Evolutionary conservation across 2,329 filamentous ascomycete species (phyloP).

Genomic region (Orbilia oligospora): DNA sequence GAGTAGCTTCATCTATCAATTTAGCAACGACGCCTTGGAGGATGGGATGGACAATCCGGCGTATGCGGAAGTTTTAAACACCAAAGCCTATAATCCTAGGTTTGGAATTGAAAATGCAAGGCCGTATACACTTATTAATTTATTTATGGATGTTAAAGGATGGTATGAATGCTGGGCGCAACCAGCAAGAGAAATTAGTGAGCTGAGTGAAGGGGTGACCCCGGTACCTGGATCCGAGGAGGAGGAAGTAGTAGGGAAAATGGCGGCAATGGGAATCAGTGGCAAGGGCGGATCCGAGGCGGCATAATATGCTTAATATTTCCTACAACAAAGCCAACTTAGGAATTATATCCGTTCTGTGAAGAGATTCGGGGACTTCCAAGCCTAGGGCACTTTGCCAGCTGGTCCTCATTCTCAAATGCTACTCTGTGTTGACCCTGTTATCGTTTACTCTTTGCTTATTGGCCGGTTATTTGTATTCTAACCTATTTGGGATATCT

Average conservation of each 20-base stretch:
- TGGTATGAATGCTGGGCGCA: slow-evolving; percentile 37
- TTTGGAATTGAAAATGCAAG: background rate
- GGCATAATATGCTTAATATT: background rate
- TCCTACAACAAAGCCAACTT: background rate
- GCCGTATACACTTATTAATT: slow-evolving; percentile 1
- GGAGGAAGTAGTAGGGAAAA: no score
- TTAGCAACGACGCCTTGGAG: background rate
- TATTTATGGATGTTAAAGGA: slow-evolving; percentile 4
- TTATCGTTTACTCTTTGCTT: background rate
- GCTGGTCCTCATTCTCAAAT: no score
- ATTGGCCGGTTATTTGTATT: background rate
- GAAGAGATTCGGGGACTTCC: no score
- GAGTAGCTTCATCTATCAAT: background rate
- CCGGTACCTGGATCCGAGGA: slow-evolving; percentile 15
- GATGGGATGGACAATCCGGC: background rate
- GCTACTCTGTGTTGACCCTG: background rate
- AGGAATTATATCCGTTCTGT: no score
- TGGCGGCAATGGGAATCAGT: no score
- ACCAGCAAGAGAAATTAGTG: background rate
- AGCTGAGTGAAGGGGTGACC: background rate
- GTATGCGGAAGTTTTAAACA: background rate
- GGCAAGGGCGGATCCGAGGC: background rate
- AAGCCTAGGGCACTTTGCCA: no score
- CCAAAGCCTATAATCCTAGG: background rate
- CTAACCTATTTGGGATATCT: slow-evolving; percentile 2